These are phyloP conservation scores for Dendrocalamus sinicus DNA, from an alignment of 176 grass and related monocot genomes.

Conservation along the genomic window DNA sequence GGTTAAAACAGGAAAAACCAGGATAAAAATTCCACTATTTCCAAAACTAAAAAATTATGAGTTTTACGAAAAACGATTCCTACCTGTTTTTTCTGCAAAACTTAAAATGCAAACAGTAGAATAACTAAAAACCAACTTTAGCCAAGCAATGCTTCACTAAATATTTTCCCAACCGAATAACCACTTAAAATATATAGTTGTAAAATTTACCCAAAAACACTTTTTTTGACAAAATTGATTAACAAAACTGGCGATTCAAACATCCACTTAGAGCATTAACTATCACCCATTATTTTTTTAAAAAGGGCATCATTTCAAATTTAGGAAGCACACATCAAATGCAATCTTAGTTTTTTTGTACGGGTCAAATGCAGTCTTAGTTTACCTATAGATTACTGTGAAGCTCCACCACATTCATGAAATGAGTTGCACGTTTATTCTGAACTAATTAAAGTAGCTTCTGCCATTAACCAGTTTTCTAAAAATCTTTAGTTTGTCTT, in stretches of 20 bases:
- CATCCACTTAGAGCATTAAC: not conserved
- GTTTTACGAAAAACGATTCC: not conserved
- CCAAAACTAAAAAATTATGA: not conserved
- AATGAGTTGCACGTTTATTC: not conserved
- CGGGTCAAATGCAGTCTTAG: not conserved
- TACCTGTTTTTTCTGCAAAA: conserved; percentile 6
- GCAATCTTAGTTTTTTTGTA: not conserved
- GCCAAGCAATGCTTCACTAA: not conserved
- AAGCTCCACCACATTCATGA: conserved; percentile 2
- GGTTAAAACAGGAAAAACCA: not conserved
- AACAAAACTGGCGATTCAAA: not conserved
- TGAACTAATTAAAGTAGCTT: not conserved
- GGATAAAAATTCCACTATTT: not conserved
- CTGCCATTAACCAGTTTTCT: conserved; percentile 4
- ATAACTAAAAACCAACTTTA: not conserved
- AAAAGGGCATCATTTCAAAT: not conserved
- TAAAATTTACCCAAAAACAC: not conserved
- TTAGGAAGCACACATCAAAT: not conserved
- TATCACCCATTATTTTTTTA: not conserved
- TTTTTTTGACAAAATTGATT: not conserved
- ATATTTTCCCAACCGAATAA: not conserved
- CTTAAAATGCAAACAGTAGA: not conserved
- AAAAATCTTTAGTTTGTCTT: conserved; percentile 17
- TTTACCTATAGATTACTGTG: conserved; percentile 5
- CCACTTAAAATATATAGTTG: not conserved